Evolutionary conservation across 225 moss, liverwort and hornwort species (phyloP), one percentile per base, ranked within the genome.

Genomic region (Sphagnum contortum): DNA sequence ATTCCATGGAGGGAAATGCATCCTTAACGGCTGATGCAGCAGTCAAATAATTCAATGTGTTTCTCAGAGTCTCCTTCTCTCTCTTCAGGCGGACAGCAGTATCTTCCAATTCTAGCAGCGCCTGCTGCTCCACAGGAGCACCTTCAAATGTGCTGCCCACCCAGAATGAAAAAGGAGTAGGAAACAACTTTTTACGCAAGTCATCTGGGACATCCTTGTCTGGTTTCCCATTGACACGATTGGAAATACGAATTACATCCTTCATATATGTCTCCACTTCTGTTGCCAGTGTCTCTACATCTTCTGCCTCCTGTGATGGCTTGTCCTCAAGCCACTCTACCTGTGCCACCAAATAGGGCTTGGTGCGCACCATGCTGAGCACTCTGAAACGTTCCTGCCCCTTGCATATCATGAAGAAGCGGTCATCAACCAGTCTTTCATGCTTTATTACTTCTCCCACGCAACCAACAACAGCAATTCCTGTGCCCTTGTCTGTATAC

Each of bases 351-450:
- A 98, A 56, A 66, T 98, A 98, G 4, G 98, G 98, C 57, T 98
- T 98, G 11, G 93, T 93, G 63, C 98, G 91, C 70, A 98, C 84
- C 72, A 98, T 82, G 71, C 83, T 89, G n/a, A 86, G 48, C 0
- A 98, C 93, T 1, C 98, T 87, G 8, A 98, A 98, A 4, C 98
- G 89, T 77, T 98, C 98, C 75, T 98, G 98, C 12, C 98, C 98
- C 73, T 98, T 98, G 81, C 98, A 98, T 69, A 98, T 93, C 98
- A 98, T 98, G 71, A 98, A 98, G 66, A 98, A 98, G 2, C 98
- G 87, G 76, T 98, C 98, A 68, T 98, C 98, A 8, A 98, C 98
- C 4, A 98, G 82, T 6, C 93, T 85, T 56, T 98, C 98, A 58
- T 98, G 98, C 68, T 91, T 98, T 0, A 98, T 80, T 0, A 98